These are phyloP conservation scores for Tetrahymena elliotti DNA, from an alignment of 73 alveolate genomes.

Conservation along the genomic window DNA sequence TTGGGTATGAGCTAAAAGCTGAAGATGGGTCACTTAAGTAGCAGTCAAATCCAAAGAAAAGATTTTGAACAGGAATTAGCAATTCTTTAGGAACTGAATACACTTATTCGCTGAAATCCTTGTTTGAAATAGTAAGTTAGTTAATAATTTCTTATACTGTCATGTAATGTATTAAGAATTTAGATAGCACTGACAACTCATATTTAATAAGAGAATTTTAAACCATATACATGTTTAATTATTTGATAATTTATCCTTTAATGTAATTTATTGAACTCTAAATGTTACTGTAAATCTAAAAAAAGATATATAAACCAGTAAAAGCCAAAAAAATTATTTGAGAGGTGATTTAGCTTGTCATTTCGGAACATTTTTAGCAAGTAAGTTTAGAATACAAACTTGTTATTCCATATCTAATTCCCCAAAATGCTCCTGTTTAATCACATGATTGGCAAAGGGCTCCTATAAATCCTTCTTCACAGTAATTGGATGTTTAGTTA, in stretches of 20 bases:
- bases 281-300: background rate
- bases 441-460: background rate
- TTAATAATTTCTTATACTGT: background rate
- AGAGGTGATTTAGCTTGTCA: background rate
- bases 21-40: background rate
- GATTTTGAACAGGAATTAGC: background rate
- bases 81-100: background rate
- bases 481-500: background rate
- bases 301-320: background rate
- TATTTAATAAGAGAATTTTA: background rate
- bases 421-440: background rate
- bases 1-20: background rate
- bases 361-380: background rate
- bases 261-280: background rate
- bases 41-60: background rate
- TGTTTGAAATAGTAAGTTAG: background rate
- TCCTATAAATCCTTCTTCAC: background rate
- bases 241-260: background rate
- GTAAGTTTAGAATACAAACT: background rate
- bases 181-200: background rate
- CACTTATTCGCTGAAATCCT: background rate
- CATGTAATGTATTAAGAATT: background rate
- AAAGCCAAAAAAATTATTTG: background rate
- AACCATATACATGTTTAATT: background rate
- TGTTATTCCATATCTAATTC: background rate